These are phyloP conservation scores for Trapa incisa DNA, from an alignment of 345 rosid genomes.

Conservation along the genomic window DNA sequence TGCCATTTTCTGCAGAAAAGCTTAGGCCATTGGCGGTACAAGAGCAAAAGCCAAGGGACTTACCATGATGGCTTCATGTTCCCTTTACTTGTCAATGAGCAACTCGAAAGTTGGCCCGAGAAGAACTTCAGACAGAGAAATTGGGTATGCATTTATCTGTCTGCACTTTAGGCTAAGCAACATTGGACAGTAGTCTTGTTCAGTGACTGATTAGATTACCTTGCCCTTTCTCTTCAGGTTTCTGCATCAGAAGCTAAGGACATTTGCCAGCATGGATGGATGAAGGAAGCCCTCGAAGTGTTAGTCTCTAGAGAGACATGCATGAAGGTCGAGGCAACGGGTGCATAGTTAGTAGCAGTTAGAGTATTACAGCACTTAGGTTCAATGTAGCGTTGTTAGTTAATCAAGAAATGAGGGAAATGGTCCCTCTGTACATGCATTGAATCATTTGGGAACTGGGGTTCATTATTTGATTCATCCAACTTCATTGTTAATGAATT, in stretches of 20 bases:
- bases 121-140: slow-evolving; percentile 24
- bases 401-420: neutral
- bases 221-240: slow-evolving; percentile 16
- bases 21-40: slow-evolving; percentile 47
- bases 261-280: slow-evolving; percentile 38
- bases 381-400: too few relatives aligned
- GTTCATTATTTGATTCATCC: slow-evolving; percentile 11
- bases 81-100: slow-evolving; percentile 33
- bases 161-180: too few relatives aligned
- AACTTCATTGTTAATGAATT: neutral
- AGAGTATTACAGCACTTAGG: too few relatives aligned
- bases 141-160: neutral
- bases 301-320: slow-evolving; percentile 17
- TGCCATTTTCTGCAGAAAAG: slow-evolving; percentile 20
- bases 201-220: neutral
- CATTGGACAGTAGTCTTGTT: neutral
- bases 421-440: slow-evolving; percentile 3
- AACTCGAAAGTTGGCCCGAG: slow-evolving; percentile 52
- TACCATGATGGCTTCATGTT: slow-evolving; percentile 50
- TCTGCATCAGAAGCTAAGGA: slow-evolving; percentile 37
- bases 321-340: neutral
- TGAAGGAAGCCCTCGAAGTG: slow-evolving; percentile 51
- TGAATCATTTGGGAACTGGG: neutral
- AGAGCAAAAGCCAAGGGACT: slow-evolving; percentile 36
- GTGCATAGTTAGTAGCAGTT: neutral